Conservation (phyloP, 208 protist species). For the Novymonas esmeraldas region DNA sequence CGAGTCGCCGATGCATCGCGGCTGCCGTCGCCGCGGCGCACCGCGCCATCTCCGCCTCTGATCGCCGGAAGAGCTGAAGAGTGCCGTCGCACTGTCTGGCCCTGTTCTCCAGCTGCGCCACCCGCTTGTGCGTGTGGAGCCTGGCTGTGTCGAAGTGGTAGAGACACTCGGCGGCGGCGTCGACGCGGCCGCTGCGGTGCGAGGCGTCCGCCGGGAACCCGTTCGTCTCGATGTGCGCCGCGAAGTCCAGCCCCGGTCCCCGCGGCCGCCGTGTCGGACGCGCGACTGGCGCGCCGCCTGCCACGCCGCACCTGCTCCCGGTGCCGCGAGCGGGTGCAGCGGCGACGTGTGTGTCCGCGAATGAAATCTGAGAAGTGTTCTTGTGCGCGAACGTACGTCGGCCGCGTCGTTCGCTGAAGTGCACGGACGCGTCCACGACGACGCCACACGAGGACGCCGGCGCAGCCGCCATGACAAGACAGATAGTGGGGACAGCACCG, state of each 20-base stretch:
- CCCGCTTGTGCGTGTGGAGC: conserved; percentile 28
- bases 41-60: conserved; percentile 12
- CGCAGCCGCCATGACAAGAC: not conserved
- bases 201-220: conserved; percentile 43
- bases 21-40: conserved; percentile 4
- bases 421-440: conserved; percentile 5
- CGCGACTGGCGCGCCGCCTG: not conserved
- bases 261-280: conserved; percentile 24
- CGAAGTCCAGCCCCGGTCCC: conserved; percentile 45
- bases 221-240: conserved; percentile 34
- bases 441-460: not conserved
- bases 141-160: conserved; percentile 15
- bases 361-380: conserved; percentile 8
- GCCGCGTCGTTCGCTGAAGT: conserved; percentile 9
- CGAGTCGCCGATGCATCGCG: not conserved
- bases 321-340: not conserved
- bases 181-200: conserved; percentile 12
- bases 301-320: not conserved
- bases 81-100: conserved; percentile 18
- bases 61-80: conserved; percentile 27
- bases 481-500: too few relatives aligned
- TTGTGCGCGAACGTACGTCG: conserved; percentile 12
- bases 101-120: conserved; percentile 15
- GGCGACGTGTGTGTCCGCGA: conserved; percentile 2
- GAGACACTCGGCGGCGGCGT: conserved; percentile 9